A percentile compares a stretch with the other conserved stretches of the same genome.
phyloP scores from a whole-genome alignment of 2,329 filamentous ascomycete genomes.

The Rhynchosporium secalis region DNA sequence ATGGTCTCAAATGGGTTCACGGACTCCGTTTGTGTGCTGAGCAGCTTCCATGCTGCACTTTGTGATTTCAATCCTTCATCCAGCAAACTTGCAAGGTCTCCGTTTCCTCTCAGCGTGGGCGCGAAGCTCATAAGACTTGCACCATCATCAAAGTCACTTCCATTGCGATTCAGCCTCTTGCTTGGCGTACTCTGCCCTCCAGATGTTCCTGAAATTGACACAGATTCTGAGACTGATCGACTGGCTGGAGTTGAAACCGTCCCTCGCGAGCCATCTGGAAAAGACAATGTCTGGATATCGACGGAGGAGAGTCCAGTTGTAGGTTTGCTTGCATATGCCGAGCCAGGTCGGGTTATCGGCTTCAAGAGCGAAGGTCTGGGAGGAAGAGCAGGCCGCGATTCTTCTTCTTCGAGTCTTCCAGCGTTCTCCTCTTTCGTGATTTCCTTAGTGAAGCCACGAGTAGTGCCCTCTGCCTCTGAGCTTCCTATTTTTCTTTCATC shows the following conservation, averaged over 20 bases:
- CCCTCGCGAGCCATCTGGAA: conserved; percentile 67
- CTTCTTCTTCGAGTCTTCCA: conserved; percentile 36
- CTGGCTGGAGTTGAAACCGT: conserved; percentile 53
- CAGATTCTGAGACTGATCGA: conserved; percentile 37
- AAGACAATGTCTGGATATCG: conserved; percentile 75
- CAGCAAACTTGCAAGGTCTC: conserved; percentile 80
- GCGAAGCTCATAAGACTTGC: conserved; percentile 51
- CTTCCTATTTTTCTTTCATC: conserved; percentile 17
- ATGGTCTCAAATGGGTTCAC: conserved; percentile 61
- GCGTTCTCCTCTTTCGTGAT: conserved; percentile 11
- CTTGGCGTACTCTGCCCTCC: conserved; percentile 32
- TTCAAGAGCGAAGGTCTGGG: conserved; percentile 44
- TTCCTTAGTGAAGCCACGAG: conserved; percentile 1
- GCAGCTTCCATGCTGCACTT: conserved; percentile 67
- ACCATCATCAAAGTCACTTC: conserved; percentile 51
- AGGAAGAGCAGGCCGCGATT: conserved; percentile 47
- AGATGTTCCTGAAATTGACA: conserved; percentile 32
- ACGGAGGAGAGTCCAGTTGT: conserved; percentile 84
- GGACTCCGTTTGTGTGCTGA: conserved; percentile 61
- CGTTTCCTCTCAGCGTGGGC: conserved; percentile 52
- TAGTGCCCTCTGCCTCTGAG: neutral
- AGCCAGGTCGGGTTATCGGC: conserved; percentile 32
- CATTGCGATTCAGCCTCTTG: conserved; percentile 40
- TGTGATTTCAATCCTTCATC: conserved; percentile 66
- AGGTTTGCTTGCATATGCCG: conserved; percentile 57